These are phyloP conservation scores for Elsinoe arachidis DNA, from an alignment of 2,329 filamentous ascomycete genomes.

Conservation along the genomic window DNA sequence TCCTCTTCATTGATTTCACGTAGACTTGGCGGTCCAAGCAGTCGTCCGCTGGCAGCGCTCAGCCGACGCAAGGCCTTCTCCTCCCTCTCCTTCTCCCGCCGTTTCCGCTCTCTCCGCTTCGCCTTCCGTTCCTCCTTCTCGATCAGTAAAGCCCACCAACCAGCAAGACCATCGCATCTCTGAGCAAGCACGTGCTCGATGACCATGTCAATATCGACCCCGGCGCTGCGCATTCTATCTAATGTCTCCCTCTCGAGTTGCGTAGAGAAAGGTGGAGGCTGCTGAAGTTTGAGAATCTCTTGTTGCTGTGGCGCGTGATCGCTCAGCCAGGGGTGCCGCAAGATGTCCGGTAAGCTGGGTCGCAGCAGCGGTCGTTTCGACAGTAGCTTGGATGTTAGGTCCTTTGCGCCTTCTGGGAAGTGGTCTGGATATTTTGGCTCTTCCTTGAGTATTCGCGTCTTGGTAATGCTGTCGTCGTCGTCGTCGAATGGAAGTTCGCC, in stretches of 20 bases:
- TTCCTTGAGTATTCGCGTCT: conserved; percentile 71
- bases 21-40: conserved; percentile 64
- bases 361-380: conserved; percentile 83
- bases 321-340: conserved; percentile 77
- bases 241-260: conserved; percentile 82
- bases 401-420: conserved; percentile 66
- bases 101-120: conserved; percentile 66
- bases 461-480: conserved; percentile 84
- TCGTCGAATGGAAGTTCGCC: conserved; percentile 93
- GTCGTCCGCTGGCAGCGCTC: conserved; percentile 79
- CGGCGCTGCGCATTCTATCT: conserved; percentile 84
- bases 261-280: conserved; percentile 75
- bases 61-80: conserved; percentile 69
- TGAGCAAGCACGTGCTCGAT: conserved; percentile 90
- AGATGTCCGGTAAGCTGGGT: conserved; percentile 73
- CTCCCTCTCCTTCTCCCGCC: conserved; percentile 76
- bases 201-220: conserved; percentile 87
- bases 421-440: conserved; percentile 80
- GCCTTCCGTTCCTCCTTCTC: conserved; percentile 93
- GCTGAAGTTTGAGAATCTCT: conserved; percentile 74
- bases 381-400: conserved; percentile 69
- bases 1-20: conserved; percentile 73
- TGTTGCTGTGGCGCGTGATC: conserved; percentile 84
- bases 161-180: conserved; percentile 79
- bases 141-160: conserved; percentile 91